A percentile compares a stretch with the other conserved stretches of the same genome.
Evolutionary conservation across 202 grass and related monocot genomes (phyloP).

Genomic region (Eragrostis tef): DNA sequence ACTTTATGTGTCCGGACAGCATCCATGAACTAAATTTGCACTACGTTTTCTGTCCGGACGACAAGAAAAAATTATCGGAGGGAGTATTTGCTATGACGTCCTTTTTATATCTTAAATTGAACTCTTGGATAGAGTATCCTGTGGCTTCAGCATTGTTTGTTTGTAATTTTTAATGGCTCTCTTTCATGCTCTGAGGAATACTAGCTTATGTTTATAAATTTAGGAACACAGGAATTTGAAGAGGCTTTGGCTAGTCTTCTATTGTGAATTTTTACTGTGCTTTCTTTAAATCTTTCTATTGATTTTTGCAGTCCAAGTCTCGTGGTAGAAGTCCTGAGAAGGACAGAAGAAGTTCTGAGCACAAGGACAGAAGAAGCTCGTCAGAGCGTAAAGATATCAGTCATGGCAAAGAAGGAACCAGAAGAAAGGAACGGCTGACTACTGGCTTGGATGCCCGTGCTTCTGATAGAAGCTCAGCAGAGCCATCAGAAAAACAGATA

Average conservation of each 20-base stretch:
- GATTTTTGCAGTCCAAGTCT: slow-evolving; percentile 47
- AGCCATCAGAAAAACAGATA: slow-evolving; percentile 58
- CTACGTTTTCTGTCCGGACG: no score
- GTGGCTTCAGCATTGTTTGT: background rate
- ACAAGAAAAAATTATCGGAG: no score
- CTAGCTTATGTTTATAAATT: slow-evolving; percentile 1
- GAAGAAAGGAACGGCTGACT: slow-evolving; percentile 32
- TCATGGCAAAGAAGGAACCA: slow-evolving; percentile 38
- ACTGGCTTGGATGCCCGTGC: slow-evolving; percentile 33
- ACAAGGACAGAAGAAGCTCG: slow-evolving; percentile 6
- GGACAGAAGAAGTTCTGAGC: background rate
- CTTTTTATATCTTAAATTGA: background rate
- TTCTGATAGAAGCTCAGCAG: slow-evolving; percentile 54
- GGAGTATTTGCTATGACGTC: background rate
- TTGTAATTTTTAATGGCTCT: slow-evolving; percentile 5
- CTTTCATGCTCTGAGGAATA: background rate
- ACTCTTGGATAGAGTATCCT: background rate
- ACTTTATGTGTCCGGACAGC: no score
- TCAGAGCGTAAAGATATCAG: slow-evolving; percentile 34
- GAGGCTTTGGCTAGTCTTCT: background rate
- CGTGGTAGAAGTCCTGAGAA: slow-evolving; percentile 33
- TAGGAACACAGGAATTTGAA: background rate
- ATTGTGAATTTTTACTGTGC: background rate
- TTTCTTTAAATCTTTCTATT: slow-evolving; percentile 24
- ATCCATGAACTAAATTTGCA: no score